These are phyloP conservation scores for Coemansia sp. DNA, from an alignment of 192 early-diverging fungal species.

Conservation along the genomic window DNA sequence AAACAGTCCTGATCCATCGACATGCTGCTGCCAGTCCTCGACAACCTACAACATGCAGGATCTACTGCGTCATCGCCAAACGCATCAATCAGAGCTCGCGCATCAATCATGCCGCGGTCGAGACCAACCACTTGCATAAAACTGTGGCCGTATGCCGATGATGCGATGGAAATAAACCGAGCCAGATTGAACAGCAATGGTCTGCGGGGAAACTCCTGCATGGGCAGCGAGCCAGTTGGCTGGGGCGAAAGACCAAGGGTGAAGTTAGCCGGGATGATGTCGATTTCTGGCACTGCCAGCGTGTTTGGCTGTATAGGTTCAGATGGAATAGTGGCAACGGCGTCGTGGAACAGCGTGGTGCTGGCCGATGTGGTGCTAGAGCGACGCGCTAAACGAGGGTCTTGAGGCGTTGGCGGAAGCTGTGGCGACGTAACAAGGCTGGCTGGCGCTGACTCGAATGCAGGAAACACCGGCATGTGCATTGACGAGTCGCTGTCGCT, in stretches of 20 bases:
- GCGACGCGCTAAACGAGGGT: neutral
- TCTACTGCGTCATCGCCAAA: constrained; percentile 40
- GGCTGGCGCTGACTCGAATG: constrained; percentile 48
- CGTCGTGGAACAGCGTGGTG: neutral
- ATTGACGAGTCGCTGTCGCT: constrained; percentile 12
- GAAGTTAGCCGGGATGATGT: constrained; percentile 7
- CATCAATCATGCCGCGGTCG: constrained; percentile 36
- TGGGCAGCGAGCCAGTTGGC: constrained; percentile 7
- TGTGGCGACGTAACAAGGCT: constrained; percentile 46
- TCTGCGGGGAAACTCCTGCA: constrained; percentile 44
- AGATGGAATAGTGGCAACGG: neutral
- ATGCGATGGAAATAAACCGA: constrained; percentile 68
- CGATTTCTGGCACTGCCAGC: neutral
- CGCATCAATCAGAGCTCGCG: constrained; percentile 43
- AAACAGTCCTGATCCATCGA: constrained; percentile 16
- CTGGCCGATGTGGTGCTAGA: constrained; percentile 2
- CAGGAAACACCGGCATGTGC: constrained; percentile 9
- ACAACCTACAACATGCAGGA: constrained; percentile 2
- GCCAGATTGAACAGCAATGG: constrained; percentile 68
- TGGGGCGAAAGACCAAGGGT: constrained; percentile 41
- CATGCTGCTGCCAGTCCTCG: constrained; percentile 17
- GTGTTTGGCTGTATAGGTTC: neutral
- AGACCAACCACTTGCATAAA: constrained; percentile 76
- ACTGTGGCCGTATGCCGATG: constrained; percentile 68
- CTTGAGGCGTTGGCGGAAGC: constrained; percentile 23